Conservation (phyloP, 176 grass and related monocot species). For the Paspalum vaginatum region DNA sequence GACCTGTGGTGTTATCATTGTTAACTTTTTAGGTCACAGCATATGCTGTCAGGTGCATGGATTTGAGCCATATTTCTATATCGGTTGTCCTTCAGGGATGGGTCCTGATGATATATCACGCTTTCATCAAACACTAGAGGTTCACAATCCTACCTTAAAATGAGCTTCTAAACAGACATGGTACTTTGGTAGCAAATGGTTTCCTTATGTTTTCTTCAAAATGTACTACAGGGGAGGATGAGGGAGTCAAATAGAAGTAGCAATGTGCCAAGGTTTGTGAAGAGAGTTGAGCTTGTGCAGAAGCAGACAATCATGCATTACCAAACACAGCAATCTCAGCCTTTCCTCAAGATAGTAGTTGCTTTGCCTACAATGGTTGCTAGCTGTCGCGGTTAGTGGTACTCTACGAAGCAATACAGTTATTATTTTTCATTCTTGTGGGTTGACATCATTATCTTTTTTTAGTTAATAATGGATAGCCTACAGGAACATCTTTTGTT, state of each 20-base stretch:
- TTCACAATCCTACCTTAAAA: constrained; percentile 26
- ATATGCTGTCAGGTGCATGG: constrained; percentile 96
- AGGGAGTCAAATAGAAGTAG: constrained; percentile 95
- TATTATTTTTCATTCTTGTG: constrained; percentile 1
- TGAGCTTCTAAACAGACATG: background rate
- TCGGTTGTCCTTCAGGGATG: constrained; percentile 78
- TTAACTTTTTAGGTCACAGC: constrained; percentile 67
- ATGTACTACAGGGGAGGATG: constrained; percentile 72
- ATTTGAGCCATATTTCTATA: constrained; percentile 97
- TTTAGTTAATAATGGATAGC: constrained; percentile 15
- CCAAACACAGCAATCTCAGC: constrained; percentile 66
- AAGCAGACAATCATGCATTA: constrained; percentile 99
- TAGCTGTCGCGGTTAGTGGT: constrained; percentile 80
- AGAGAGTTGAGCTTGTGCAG: constrained; percentile 85
- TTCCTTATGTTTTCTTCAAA: constrained; percentile 43
- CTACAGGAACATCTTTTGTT: constrained; percentile 11
- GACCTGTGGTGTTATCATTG: constrained; percentile 30
- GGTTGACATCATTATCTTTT: background rate
- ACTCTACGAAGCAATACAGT: background rate
- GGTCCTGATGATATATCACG: constrained; percentile 87
- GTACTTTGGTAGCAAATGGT: constrained; percentile 27
- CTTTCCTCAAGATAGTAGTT: constrained; percentile 97
- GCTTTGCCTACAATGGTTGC: constrained; percentile 96
- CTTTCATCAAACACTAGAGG: constrained; percentile 88
- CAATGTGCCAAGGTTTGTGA: constrained; percentile 89